Base-by-base conservation (phyloP, 2,329 filamentous ascomycete genomes). In the Tolypocladium guangdongense region DNA sequence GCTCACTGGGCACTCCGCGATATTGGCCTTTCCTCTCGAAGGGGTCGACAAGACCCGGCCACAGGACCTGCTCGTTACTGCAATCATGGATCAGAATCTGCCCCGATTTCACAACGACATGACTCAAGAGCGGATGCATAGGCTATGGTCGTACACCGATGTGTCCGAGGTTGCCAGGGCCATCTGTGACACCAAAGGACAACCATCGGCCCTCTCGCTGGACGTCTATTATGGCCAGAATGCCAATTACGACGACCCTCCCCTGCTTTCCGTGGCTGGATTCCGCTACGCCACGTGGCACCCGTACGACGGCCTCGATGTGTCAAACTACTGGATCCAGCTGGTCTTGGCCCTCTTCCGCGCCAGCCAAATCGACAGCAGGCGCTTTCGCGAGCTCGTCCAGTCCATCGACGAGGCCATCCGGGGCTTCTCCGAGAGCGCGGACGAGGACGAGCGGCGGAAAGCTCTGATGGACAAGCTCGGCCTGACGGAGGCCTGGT, bases 261-360 rank as follows among this genome's bases (percentile, higher is more conserved):
- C 4, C 20, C 33, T 5, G 37, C 18, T 5, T 12, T 39, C 6
- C 32, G n/a, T 51, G 38, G 39, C 36, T 12, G 52, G 51, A 32
- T 57, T 58, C 18, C 55, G 53, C 7, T 58, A 58, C 22, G 52
- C 51, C 24, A 50, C 50, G 11, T 58, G 56, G 56, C 56, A 58
- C n/a, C 56, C 56, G 7, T 58, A 55, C 45, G 22, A 24, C 41
- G 7, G 52, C 11, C 43, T 57, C 10, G 55, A 58, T 38, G 55
- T 24, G 12, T 54, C 51, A 22, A 24, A 51, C 20, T 51, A 46
- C 41, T 57, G 55, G 55, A 49, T 52, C 38, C 49, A 49, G 37
- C 50, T 58, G 4, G 51, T 48, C 20, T 3, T 52, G 30, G 33
- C 27, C 12, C 30, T 57, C 11, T 37, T 56, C 32, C 39, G 43